A percentile compares a stretch with the other conserved stretches of the same genome.
These are phyloP conservation scores for Chimonanthus praecox DNA, from an alignment of 164 flowering plant genomes.

Conservation along the genomic window DNA sequence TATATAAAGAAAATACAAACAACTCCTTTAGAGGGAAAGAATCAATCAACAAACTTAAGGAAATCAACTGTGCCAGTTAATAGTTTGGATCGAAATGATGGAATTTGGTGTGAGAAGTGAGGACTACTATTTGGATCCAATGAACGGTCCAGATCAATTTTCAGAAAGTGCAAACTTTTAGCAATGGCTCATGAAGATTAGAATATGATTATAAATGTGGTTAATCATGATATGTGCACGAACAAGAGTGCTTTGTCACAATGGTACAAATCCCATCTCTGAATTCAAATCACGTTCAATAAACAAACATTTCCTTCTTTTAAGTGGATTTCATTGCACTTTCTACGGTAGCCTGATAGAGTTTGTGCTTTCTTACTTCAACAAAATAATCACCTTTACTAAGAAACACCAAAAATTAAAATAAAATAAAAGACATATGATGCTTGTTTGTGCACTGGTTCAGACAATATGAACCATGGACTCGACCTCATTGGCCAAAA, in stretches of 20 bases:
- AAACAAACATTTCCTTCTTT: constrained; percentile 17
- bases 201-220: neutral
- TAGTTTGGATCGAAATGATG: no score
- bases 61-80: no score
- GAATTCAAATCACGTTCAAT: constrained; percentile 16
- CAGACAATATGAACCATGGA: neutral
- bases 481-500: neutral
- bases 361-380: constrained; percentile 15
- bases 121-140: neutral
- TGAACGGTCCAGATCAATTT: neutral
- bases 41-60: no score
- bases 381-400: constrained; percentile 16
- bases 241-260: constrained; percentile 5
- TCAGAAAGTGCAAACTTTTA: neutral
- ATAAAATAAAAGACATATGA: neutral
- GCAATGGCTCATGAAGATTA: neutral
- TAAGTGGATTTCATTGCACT: constrained; percentile 48
- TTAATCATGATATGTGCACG: constrained; percentile 2
- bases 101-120: no score
- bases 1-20: no score
- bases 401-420: constrained; percentile 9
- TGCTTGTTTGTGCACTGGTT: neutral
- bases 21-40: no score
- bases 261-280: constrained; percentile 15
- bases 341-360: constrained; percentile 26